A percentile compares a stretch with the other conserved stretches of the same genome.
These are phyloP conservation scores for Alternaria triticimaculans DNA, from an alignment of 2,329 filamentous ascomycete genomes.

Conservation along the genomic window DNA sequence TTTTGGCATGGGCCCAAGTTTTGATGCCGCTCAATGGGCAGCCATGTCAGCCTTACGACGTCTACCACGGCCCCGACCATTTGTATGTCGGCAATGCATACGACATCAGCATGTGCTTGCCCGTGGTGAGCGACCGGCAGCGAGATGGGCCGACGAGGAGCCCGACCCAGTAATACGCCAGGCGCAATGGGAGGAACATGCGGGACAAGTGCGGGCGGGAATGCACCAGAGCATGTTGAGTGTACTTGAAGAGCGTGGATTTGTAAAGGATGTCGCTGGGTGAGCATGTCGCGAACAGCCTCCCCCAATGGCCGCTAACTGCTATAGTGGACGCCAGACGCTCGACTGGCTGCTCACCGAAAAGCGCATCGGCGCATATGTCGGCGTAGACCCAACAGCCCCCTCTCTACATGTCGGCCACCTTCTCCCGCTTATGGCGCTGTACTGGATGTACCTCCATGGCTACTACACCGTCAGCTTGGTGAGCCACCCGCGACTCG, in stretches of 20 bases:
- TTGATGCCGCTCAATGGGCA: conserved; percentile 25
- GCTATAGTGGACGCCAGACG: conserved; percentile 53
- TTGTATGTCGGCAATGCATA: conserved; percentile 38
- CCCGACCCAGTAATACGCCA: conserved; percentile 20
- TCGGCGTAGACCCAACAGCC: conserved; percentile 83
- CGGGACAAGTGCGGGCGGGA: conserved; percentile 36
- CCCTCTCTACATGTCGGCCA: conserved; percentile 82
- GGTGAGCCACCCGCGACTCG: conserved; percentile 42
- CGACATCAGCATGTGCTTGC: conserved; percentile 28
- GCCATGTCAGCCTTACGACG: conserved; percentile 40
- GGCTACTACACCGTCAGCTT: conserved; percentile 73
- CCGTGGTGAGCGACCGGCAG: conserved; percentile 20
- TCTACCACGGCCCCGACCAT: conserved; percentile 34
- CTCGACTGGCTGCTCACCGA: conserved; percentile 69
- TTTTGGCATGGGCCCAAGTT: conserved; percentile 22
- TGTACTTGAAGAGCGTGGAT: conserved; percentile 73
- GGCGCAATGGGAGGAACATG: conserved; percentile 38
- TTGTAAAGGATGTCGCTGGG: conserved; percentile 77
- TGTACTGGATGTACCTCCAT: conserved; percentile 84
- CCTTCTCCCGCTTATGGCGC: conserved; percentile 79
- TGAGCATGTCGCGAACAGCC: conserved; percentile 50
- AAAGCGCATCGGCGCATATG: conserved; percentile 75
- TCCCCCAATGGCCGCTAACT: conserved; percentile 16
- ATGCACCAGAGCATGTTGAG: conserved; percentile 61
- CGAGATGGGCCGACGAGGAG: conserved; percentile 30